Evolutionary conservation across 1,284 basidiomycete species (phyloP).

Genomic region (Ustilago bromivora): DNA sequence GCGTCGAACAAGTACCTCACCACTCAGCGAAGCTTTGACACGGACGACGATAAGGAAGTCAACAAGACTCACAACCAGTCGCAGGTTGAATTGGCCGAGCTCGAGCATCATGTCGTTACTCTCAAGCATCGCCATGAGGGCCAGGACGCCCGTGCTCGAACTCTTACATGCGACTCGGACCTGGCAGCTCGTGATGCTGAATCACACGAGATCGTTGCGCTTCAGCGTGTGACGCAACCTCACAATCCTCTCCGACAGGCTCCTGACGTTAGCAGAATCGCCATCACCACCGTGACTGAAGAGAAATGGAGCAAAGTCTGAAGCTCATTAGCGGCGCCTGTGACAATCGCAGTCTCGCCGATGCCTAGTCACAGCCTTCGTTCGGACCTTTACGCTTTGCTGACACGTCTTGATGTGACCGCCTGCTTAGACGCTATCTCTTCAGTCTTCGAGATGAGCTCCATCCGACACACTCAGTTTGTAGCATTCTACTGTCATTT

Average conservation of each 20-base stretch:
- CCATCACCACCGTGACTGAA: constrained; percentile 29
- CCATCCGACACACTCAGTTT: background rate
- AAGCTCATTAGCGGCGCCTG: background rate
- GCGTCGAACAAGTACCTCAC: constrained; percentile 30
- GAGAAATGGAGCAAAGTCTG: constrained; percentile 27
- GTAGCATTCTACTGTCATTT: background rate
- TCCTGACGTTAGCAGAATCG: constrained; percentile 28
- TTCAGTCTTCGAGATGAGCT: background rate
- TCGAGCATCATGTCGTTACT: constrained; percentile 17
- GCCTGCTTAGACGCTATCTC: background rate
- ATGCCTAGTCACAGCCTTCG: background rate
- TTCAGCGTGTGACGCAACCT: constrained; percentile 10
- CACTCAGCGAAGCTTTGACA: constrained; percentile 32
- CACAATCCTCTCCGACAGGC: constrained; percentile 26
- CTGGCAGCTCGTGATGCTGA: background rate
- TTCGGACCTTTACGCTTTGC: background rate
- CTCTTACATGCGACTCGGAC: constrained; percentile 7
- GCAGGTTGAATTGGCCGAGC: constrained; percentile 15
- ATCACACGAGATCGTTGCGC: background rate
- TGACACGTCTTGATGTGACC: background rate
- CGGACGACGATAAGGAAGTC: constrained; percentile 28
- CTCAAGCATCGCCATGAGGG: constrained; percentile 17
- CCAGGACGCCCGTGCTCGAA: constrained; percentile 8
- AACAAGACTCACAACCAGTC: constrained; percentile 12
- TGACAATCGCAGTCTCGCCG: background rate